Base-by-base conservation (phyloP, 2,329 filamentous ascomycete species). In the Alternaria consortialis region DNA sequence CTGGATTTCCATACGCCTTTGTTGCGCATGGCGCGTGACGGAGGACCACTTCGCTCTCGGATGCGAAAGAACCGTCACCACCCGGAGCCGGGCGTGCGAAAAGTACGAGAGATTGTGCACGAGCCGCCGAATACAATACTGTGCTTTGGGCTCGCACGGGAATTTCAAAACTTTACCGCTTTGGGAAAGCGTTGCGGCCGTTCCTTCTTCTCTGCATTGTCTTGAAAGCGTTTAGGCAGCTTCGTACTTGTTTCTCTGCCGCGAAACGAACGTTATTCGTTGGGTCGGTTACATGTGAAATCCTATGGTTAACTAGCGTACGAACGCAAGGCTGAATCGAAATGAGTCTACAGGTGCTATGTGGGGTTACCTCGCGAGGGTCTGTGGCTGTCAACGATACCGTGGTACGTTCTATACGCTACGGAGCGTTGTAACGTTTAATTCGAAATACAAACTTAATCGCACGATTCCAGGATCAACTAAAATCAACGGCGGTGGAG, bases 141-240 rank as follows among this genome's bases (percentile, higher is more conserved):
- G 23, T 57, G 58, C 53, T 62, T 63, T 37, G 51, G 50, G 39
- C 32, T 48, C 42, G 43, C 55, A 56, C 34, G 58, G 62, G 58
- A 53, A 44, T 54, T 37, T 52, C 46, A 54, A 54, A 43, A 36
- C 53, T 40, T 42, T 55, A 25, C 67, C 51, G 15, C 7, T 56
- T 62, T 54, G 15, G 57, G 66, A 9, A 67, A 63, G 64, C 62
- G 48, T 58, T 64, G 62, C 67, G 64, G 52, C 2, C 56, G 36
- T 37, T 37, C 46, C 46, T 50, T 50, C 46, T 36, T 50, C 39
- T 57, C 37, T 47, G 53, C 46, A n/a, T 25, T 46, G 36, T 44
- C 50, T 32, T 42, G 17, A 56, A 58, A 36, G 31, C 53, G 56
- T 42, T 64, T 40, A 67, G 63, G 36, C 58, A 17, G 31, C 34